phyloP scores from a whole-genome alignment of 2,329 filamentous ascomycete species.

The Macroventuria anomochaeta region DNA sequence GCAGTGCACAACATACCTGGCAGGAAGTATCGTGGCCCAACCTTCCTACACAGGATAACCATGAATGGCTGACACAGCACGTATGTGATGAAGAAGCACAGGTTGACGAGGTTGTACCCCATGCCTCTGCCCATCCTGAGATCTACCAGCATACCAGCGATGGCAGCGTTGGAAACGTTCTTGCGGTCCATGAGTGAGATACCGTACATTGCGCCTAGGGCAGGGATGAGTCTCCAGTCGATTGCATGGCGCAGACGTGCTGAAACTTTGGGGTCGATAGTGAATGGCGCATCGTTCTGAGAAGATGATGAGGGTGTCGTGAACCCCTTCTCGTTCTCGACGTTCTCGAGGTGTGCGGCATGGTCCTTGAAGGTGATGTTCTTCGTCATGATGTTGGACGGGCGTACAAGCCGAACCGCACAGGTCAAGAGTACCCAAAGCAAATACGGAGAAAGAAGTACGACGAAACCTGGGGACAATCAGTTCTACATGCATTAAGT shows the following conservation, averaged over 20 bases:
- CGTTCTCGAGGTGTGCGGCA: slow-evolving; percentile 25
- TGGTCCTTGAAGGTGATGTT: slow-evolving; percentile 24
- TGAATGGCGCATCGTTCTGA: slow-evolving; percentile 13
- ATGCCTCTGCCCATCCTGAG: slow-evolving; percentile 26
- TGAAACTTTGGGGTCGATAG: slow-evolving; percentile 26
- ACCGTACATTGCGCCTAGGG: slow-evolving; percentile 33
- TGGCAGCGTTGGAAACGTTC: slow-evolving; percentile 35
- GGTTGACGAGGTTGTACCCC: slow-evolving; percentile 33
- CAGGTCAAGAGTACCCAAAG: not conserved
- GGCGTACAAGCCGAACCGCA: not conserved
- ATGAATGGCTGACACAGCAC: slow-evolving; percentile 33
- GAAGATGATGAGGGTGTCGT: slow-evolving; percentile 16
- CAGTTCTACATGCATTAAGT: slow-evolving; percentile 11
- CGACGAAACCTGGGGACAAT: slow-evolving; percentile 5
- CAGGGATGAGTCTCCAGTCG: slow-evolving; percentile 35
- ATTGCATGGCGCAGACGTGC: slow-evolving; percentile 31
- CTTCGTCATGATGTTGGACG: slow-evolving; percentile 16
- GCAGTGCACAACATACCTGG: slow-evolving; percentile 7
- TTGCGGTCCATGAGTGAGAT: slow-evolving; percentile 38
- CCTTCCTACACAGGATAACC: slow-evolving; percentile 28
- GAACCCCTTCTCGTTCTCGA: slow-evolving; percentile 31
- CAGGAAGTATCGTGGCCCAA: slow-evolving; percentile 31
- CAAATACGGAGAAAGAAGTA: not conserved
- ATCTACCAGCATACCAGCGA: slow-evolving; percentile 35
- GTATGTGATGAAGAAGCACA: slow-evolving; percentile 39